phyloP scores from a whole-genome alignment of 352 stramenopile genomes.

The Peronospora tabacina region DNA sequence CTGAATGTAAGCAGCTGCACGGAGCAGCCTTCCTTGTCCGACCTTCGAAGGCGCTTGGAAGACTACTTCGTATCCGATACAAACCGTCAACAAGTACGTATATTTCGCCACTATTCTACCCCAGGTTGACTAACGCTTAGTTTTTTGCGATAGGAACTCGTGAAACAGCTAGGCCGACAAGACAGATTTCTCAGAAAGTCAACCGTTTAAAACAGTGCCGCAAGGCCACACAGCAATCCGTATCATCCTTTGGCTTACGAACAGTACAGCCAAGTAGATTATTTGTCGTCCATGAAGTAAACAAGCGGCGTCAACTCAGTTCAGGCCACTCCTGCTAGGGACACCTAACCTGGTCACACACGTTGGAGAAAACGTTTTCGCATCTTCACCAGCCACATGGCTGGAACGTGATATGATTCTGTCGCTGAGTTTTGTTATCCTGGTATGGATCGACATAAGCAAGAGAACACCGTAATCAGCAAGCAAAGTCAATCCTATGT shows the following conservation, averaged over 20 bases:
- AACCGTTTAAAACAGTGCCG: constrained; percentile 24
- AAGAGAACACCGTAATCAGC: constrained; percentile 22
- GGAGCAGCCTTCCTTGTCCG: constrained; percentile 51
- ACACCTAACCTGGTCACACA: background rate
- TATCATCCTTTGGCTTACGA: background rate
- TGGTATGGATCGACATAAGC: constrained; percentile 15
- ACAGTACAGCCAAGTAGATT: background rate
- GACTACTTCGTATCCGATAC: constrained; percentile 40
- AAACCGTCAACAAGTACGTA: constrained; percentile 39
- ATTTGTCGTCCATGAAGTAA: background rate
- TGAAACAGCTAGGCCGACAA: constrained; percentile 42
- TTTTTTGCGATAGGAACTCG: constrained; percentile 41
- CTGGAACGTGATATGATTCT: background rate
- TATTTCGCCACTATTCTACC: background rate
- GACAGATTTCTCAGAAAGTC: constrained; percentile 40
- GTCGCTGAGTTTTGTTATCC: background rate
- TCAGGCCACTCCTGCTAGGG: background rate
- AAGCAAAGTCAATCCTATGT: constrained; percentile 30
- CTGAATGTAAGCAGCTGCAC: constrained; percentile 65
- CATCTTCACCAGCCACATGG: background rate
- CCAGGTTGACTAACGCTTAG: constrained; percentile 1
- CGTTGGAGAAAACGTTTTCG: background rate
- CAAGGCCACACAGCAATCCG: background rate
- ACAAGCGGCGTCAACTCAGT: constrained; percentile 8
- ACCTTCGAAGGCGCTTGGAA: constrained; percentile 42